These are phyloP conservation scores for Clausena lansium DNA, from an alignment of 345 rosid species.

Conservation along the genomic window DNA sequence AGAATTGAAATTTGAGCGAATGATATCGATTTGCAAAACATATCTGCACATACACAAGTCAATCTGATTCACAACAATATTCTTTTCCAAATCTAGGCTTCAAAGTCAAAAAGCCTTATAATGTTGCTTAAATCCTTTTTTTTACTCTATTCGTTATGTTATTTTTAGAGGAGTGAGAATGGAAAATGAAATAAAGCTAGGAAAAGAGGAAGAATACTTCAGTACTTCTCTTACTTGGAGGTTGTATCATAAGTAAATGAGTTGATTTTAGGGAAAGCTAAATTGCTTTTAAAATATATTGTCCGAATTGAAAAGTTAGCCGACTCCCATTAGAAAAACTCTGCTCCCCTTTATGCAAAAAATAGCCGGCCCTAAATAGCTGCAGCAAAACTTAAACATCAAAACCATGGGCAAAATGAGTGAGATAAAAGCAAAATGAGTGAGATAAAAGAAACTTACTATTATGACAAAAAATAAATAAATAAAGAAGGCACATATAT, in stretches of 20 bases:
- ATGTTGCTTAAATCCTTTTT: too few species aligned
- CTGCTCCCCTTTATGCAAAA: conserved; percentile 57
- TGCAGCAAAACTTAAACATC: conserved; percentile 75
- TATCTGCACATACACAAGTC: too few species aligned
- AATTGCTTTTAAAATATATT: conserved; percentile 83
- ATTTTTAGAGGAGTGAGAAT: too few species aligned
- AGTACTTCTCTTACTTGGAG: too few species aligned
- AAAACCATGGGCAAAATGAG: conserved; percentile 15
- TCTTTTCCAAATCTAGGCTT: too few species aligned
- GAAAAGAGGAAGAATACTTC: too few species aligned
- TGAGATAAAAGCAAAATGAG: too few species aligned
- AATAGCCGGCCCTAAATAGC: conserved; percentile 92
- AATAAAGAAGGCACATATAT: conserved; percentile 17
- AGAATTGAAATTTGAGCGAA: conserved; percentile 92
- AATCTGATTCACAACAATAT: too few species aligned
- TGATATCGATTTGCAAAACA: too few species aligned
- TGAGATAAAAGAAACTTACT: conserved; percentile 21
- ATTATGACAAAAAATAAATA: not conserved
- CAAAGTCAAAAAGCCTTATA: too few species aligned
- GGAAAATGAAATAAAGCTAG: too few species aligned
- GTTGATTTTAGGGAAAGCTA: conserved; percentile 85
- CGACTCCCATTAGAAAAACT: conserved; percentile 57
- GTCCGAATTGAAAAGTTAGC: conserved; percentile 69
- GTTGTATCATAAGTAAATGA: conserved; percentile 85
- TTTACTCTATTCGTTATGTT: too few species aligned